Conservation (phyloP, 176 grass and related monocot genomes). For the Bonia amplexicaulis region DNA sequence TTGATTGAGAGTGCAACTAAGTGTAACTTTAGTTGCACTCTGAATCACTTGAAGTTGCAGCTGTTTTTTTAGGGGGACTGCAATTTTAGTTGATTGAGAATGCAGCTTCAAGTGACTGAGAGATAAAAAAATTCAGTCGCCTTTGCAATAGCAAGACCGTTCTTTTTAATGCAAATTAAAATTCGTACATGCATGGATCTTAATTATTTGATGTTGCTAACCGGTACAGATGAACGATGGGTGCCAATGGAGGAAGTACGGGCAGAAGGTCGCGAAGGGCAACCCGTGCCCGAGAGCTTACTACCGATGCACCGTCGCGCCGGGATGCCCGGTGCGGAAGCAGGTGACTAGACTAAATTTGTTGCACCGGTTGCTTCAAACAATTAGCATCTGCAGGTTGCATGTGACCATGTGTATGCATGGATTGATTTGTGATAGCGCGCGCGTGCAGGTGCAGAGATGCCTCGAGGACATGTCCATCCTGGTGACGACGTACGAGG, state of each 20-base stretch:
- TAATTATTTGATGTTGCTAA: not conserved
- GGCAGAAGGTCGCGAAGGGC: constrained; percentile 95
- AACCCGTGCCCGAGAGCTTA: constrained; percentile 97
- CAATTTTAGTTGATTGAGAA: too few relatives aligned
- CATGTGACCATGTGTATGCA: not conserved
- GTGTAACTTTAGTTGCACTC: too few relatives aligned
- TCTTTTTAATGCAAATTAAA: not conserved
- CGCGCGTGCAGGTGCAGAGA: constrained; percentile 60
- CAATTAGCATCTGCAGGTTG: not conserved
- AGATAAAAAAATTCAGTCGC: too few relatives aligned
- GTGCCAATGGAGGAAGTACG: constrained; percentile 96
- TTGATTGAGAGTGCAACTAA: too few relatives aligned
- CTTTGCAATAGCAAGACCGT: too few relatives aligned
- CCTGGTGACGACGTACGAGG: constrained; percentile 95
- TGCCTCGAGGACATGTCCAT: constrained; percentile 96
- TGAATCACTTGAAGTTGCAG: too few relatives aligned
- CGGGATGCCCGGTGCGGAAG: constrained; percentile 92
- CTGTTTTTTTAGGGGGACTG: too few relatives aligned
- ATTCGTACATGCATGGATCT: not conserved
- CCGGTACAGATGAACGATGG: constrained; percentile 86
- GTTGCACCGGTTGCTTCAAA: not conserved
- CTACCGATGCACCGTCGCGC: constrained; percentile 91
- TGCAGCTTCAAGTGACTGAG: too few relatives aligned
- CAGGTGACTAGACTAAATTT: constrained; percentile 38
- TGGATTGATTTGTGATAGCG: constrained; percentile 8